Evolutionary conservation across 208 protist species (phyloP), one percentile per base, ranked within the genome.

Genomic region (Trypanosoma mega): DNA sequence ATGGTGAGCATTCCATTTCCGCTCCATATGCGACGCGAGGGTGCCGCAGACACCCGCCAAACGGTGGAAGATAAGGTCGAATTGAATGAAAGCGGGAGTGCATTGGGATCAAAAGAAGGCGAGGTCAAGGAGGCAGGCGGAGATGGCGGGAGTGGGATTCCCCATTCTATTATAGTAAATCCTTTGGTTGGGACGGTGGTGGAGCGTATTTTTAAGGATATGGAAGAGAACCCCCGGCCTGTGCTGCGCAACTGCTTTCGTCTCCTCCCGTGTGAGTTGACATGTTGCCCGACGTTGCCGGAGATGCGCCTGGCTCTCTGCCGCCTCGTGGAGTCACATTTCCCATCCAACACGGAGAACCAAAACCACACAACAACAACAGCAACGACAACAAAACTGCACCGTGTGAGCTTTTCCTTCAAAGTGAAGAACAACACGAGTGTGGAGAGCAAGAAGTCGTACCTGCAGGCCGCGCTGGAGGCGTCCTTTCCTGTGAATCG

Each of bases 371-470:
- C n/a, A n/a, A n/a, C n/a, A n/a, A n/a, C n/a, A n/a, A n/a, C n/a
- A n/a, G 23, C 18, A 5, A 4, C 18, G 23, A 41, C 20, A 52
- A 31, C 51, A n/a, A 44, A 51, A 39, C 49, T 56, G 21, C 53
- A 64, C 27, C 20, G 52, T 21, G 47, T 71, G 3, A 39, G 64
- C 33, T 61, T 93, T 26, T 71, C 82, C 36, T 74, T 93, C 33
- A 76, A 53, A n/a, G 75, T 93, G 9, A 90, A 89, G 62, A 93
- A 93, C 70, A 93, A 93, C 76, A 87, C 82, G 2, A 82, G 76
- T 65, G 82, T 93, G 44, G 78, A 89, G 50, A 58, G 62, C 26
- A 79, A 87, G 27, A 85, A 89, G 60, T 31, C 65, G 6, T 66
- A 70, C 14, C 47, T 87, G 20, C 61, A 70, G 2, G 63, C 79